These are phyloP conservation scores for Delitschia confertaspora DNA, from an alignment of 495 filamentous ascomycete species.

Conservation along the genomic window DNA sequence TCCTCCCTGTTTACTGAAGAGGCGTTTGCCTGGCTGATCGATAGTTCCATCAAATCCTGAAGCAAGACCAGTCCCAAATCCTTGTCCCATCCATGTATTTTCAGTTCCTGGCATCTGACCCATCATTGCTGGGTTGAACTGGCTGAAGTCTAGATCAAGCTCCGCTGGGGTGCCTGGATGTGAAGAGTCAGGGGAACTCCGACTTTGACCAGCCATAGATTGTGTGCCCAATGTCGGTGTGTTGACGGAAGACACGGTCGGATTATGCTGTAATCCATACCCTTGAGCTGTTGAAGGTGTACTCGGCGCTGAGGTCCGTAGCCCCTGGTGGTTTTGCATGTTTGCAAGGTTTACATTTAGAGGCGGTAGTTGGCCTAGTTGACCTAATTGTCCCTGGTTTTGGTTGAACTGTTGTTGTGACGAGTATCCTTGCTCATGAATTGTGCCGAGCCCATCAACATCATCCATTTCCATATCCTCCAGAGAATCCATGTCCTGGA, in stretches of 20 bases:
- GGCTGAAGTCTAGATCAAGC: constrained; percentile 37
- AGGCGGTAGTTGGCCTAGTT: constrained; percentile 46
- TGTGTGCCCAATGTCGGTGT: constrained; percentile 65
- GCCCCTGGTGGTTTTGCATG: constrained; percentile 61
- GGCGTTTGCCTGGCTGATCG: constrained; percentile 86
- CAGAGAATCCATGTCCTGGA: constrained; percentile 73
- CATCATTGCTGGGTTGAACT: constrained; percentile 15
- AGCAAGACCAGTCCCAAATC: constrained; percentile 21
- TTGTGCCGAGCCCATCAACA: constrained; percentile 44
- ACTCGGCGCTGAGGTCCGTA: constrained; percentile 74
- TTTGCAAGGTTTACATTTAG: constrained; percentile 63
- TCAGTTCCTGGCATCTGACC: constrained; percentile 18
- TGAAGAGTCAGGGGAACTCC: constrained; percentile 64
- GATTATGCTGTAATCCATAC: constrained; percentile 74
- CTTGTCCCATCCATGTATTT: constrained; percentile 24
- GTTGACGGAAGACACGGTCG: constrained; percentile 95
- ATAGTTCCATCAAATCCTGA: constrained; percentile 62
- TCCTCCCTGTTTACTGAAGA: constrained; percentile 77
- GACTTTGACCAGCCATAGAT: constrained; percentile 50
- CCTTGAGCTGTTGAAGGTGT: constrained; percentile 67
- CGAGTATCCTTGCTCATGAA: constrained; percentile 49
- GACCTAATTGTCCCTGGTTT: constrained; percentile 47
- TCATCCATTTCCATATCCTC: constrained; percentile 98
- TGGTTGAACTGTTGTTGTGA: constrained; percentile 59
- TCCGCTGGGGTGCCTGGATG: constrained; percentile 64